These are phyloP conservation scores for Solanum commersonii DNA, from an alignment of 257 asterid genomes.

Conservation along the genomic window DNA sequence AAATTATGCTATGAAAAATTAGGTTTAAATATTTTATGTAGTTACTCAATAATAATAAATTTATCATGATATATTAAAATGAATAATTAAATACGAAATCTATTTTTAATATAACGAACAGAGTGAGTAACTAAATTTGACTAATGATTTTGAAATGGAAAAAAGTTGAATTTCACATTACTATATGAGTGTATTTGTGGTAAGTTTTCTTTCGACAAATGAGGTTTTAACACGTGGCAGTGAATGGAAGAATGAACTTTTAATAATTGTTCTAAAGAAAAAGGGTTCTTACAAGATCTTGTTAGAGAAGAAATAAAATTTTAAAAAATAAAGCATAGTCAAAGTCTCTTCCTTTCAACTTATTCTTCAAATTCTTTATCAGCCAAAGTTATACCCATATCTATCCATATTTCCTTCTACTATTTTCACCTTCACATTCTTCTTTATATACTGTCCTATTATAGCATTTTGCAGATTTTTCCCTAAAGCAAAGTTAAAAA, in stretches of 20 bases:
- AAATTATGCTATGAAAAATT: too few species aligned
- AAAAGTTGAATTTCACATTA: background rate
- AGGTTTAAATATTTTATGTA: background rate
- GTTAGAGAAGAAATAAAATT: conserved; percentile 12
- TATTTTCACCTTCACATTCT: background rate
- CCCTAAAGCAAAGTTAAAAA: background rate
- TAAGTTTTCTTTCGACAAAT: background rate
- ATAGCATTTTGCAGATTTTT: background rate
- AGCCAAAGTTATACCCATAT: background rate
- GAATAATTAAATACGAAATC: background rate
- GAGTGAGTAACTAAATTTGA: background rate
- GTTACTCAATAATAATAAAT: background rate
- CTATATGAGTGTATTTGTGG: background rate
- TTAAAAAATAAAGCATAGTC: conserved; percentile 36
- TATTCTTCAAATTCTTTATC: conserved; percentile 13
- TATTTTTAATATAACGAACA: background rate
- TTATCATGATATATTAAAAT: background rate
- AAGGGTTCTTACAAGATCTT: conserved; percentile 19
- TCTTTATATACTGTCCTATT: background rate
- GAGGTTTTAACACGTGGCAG: conserved; percentile 12
- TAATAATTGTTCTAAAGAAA: background rate
- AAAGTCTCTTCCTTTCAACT: conserved; percentile 17
- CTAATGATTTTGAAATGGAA: background rate
- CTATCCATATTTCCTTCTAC: background rate
- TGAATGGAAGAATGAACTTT: background rate